A percentile compares a stretch with the other conserved stretches of the same genome.
Evolutionary conservation across 768 basidiomycete genomes (phyloP).

Genomic region (Multifurca ochricompacta): DNA sequence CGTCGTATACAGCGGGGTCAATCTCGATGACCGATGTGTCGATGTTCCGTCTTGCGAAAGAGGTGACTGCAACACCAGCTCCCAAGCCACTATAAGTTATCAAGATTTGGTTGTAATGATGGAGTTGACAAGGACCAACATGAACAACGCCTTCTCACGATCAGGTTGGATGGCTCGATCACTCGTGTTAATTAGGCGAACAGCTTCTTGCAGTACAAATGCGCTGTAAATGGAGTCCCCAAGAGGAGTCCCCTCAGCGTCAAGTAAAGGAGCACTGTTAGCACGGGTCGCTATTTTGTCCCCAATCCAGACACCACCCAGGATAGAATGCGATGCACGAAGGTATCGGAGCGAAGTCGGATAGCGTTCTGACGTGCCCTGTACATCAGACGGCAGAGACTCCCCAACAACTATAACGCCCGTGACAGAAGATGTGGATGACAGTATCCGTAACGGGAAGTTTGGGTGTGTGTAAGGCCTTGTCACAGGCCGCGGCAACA

Average conservation of each 20-base stretch:
- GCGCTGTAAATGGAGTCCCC: constrained; percentile 80
- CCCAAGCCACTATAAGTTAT: constrained; percentile 68
- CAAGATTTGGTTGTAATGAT: constrained; percentile 1
- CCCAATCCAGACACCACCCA: constrained; percentile 75
- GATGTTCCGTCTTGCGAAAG: constrained; percentile 62
- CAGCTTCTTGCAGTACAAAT: constrained; percentile 84
- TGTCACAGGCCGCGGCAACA: constrained; percentile 46
- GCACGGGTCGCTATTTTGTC: constrained; percentile 32
- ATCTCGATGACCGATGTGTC: constrained; percentile 85
- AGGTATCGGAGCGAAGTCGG: constrained; percentile 35
- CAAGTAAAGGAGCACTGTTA: constrained; percentile 30
- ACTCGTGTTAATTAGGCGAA: constrained; percentile 55
- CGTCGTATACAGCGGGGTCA: constrained; percentile 83
- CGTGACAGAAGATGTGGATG: constrained; percentile 60
- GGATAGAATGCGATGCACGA: constrained; percentile 46
- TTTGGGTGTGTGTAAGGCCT: constrained; percentile 44
- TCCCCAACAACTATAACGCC: constrained; percentile 83
- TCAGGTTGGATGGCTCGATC: constrained; percentile 29
- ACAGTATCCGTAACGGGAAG: constrained; percentile 57
- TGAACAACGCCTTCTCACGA: constrained; percentile 55
- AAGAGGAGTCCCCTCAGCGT: constrained; percentile 45
- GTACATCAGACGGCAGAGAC: constrained; percentile 33
- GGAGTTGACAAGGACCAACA: constrained; percentile 40
- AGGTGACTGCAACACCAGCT: constrained; percentile 69
- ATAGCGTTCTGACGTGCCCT: constrained; percentile 18